Conservation (phyloP, 163 green algal species). For the Prototheca wickerhamii region DNA sequence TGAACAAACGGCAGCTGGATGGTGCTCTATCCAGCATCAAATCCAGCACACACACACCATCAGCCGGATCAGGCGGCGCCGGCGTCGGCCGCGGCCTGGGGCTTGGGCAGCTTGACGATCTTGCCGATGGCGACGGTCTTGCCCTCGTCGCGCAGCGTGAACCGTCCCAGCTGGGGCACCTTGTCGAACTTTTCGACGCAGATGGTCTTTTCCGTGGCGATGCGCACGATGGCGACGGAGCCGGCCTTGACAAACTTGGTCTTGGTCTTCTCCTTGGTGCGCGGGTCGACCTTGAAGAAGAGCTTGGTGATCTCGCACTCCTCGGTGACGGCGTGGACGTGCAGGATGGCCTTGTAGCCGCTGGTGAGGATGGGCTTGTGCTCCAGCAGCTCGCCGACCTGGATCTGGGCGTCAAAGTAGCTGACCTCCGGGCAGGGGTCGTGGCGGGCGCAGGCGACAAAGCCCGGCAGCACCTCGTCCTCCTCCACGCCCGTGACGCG, state of each 20-base stretch:
- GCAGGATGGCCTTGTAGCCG: conserved; percentile 85
- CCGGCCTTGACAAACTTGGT: conserved; percentile 90
- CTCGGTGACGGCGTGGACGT: conserved; percentile 84
- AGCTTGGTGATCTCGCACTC: conserved; percentile 92
- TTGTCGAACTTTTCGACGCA: conserved; percentile 87
- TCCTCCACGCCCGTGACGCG: conserved; percentile 80
- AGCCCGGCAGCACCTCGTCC: conserved; percentile 76
- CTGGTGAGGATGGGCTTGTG: conserved; percentile 67
- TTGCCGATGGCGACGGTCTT: conserved; percentile 94
- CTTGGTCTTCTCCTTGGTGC: conserved; percentile 90
- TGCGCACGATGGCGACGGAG: conserved; percentile 63
- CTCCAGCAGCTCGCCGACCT: conserved; percentile 75
- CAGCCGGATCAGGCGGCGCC: background rate
- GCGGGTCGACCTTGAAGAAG: conserved; percentile 73
- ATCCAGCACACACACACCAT: background rate
- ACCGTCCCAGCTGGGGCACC: conserved; percentile 83
- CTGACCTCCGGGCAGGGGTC: conserved; percentile 41
- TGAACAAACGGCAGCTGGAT: background rate
- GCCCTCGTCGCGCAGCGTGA: conserved; percentile 94
- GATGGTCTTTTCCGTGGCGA: conserved; percentile 77
- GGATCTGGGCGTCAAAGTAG: conserved; percentile 53
- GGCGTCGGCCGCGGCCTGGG: conserved; percentile 7
- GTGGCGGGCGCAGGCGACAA: conserved; percentile 62
- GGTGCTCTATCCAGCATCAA: background rate
- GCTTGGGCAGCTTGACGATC: conserved; percentile 72